Evolutionary conservation across 495 filamentous ascomycete species (phyloP).

Genomic region (Cenococcum geophilum): DNA sequence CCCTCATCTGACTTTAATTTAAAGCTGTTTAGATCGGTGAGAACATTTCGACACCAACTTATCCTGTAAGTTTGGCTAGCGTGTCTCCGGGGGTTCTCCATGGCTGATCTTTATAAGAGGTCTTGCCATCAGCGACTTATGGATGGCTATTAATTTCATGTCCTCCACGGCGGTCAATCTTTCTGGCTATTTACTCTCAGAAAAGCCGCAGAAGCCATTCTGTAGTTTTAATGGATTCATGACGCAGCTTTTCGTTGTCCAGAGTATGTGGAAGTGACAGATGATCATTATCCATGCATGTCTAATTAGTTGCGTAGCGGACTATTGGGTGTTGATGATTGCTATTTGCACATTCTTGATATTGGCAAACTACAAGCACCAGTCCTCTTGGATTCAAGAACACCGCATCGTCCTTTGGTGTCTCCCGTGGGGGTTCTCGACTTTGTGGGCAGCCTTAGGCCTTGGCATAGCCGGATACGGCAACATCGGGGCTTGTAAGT

Average conservation of each 20-base stretch:
- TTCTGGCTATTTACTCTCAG: conserved; percentile 34
- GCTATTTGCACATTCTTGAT: conserved; percentile 43
- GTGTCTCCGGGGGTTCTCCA: no score
- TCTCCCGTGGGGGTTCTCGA: conserved; percentile 40
- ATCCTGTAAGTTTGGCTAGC: conserved; percentile 28
- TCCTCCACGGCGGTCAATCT: conserved; percentile 39
- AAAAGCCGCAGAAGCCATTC: conserved; percentile 34
- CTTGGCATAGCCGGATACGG: conserved; percentile 40
- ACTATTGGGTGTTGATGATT: conserved; percentile 45
- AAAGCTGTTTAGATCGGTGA: conserved; percentile 37
- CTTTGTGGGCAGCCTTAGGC: conserved; percentile 38
- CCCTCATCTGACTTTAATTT: conserved; percentile 10
- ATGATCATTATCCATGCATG: background rate
- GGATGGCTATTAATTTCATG: conserved; percentile 44
- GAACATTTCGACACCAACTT: conserved; percentile 43
- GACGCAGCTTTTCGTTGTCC: conserved; percentile 44
- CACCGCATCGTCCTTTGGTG: conserved; percentile 36
- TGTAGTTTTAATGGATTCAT: conserved; percentile 45
- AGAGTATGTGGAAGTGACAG: conserved; percentile 32
- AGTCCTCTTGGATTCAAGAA: conserved; percentile 39
- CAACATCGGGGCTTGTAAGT: conserved; percentile 41
- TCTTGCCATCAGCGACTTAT: conserved; percentile 41
- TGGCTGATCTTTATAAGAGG: conserved; percentile 17
- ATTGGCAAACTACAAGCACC: conserved; percentile 38
- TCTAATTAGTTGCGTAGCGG: conserved; percentile 27